A percentile compares a stretch with the other conserved stretches of the same genome.
phyloP scores from a whole-genome alignment of 1,284 basidiomycete species.

The Moesziomyces sp. region DNA sequence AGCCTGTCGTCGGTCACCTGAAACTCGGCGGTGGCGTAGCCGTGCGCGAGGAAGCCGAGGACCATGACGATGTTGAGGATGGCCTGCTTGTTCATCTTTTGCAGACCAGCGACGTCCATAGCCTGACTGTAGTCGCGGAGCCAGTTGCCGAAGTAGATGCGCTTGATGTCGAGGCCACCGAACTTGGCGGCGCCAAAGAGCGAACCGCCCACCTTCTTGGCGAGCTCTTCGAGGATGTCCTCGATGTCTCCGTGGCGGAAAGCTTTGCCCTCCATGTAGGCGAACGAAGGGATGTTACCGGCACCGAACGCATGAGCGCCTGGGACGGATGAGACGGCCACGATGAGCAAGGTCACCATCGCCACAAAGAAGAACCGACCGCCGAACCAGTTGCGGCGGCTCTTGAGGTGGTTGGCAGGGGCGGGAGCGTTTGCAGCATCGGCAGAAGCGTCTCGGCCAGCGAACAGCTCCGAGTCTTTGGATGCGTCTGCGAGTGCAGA shows the following conservation, averaged over 20 bases:
- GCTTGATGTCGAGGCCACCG: conserved; percentile 63
- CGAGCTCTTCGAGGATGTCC: conserved; percentile 56
- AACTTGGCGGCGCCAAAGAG: conserved; percentile 59
- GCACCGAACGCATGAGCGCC: conserved; percentile 57
- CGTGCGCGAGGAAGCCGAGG: conserved; percentile 70
- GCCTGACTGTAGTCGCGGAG: conserved; percentile 62
- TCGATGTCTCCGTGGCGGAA: conserved; percentile 63
- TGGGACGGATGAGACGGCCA: conserved; percentile 43
- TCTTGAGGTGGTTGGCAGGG: conserved; percentile 1
- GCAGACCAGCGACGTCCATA: conserved; percentile 74
- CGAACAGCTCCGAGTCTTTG: conserved; percentile 19
- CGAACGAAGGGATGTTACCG: conserved; percentile 59
- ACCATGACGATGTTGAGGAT: conserved; percentile 87
- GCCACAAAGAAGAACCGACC: conserved; percentile 41
- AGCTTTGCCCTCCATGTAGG: conserved; percentile 58
- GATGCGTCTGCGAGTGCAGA: conserved; percentile 40
- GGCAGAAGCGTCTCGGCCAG: neutral
- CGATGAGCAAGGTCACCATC: conserved; percentile 32
- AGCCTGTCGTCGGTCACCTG: conserved; percentile 89
- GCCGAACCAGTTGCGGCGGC: conserved; percentile 32
- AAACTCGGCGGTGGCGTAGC: conserved; percentile 75
- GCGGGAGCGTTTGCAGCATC: neutral
- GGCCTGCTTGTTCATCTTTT: conserved; percentile 72
- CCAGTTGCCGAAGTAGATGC: conserved; percentile 65
- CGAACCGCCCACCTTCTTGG: conserved; percentile 55